Percentiles rank a stretch among this genome's conserved stretches.
Evolutionary conservation across 176 grass and related monocot genomes (phyloP).

Genomic region (Carex pumila): DNA sequence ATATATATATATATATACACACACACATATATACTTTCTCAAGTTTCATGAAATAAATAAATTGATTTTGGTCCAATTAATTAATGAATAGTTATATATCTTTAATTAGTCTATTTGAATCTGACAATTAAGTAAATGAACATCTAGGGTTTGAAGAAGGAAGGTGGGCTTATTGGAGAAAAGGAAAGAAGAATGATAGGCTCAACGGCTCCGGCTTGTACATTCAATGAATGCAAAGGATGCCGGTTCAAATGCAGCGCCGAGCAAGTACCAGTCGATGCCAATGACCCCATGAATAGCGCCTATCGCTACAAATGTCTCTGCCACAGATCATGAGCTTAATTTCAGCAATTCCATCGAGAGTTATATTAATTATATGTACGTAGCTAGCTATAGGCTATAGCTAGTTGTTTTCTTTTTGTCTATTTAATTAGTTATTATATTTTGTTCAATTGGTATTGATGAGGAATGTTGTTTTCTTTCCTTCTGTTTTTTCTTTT

Average conservation of each 20-base stretch:
- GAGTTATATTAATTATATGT: too few species aligned
- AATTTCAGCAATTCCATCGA: not conserved
- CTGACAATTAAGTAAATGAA: slow-evolving; percentile 18
- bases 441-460: slow-evolving; percentile 25
- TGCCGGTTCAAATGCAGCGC: slow-evolving; percentile 80
- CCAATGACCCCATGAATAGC: slow-evolving; percentile 86
- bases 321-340: slow-evolving; percentile 83
- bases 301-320: slow-evolving; percentile 94
- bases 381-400: too few species aligned
- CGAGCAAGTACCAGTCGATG: slow-evolving; percentile 84
- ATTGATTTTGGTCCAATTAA: not conserved
- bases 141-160: slow-evolving; percentile 32
- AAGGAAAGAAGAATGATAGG: slow-evolving; percentile 71
- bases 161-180: slow-evolving; percentile 9
- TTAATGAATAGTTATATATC: too few species aligned
- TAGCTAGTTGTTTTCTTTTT: not conserved
- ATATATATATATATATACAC: too few species aligned
- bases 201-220: slow-evolving; percentile 72
- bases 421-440: slow-evolving; percentile 16
- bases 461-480: slow-evolving; percentile 13
- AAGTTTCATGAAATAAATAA: not conserved
- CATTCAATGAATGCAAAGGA: slow-evolving; percentile 85
- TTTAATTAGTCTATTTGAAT: too few species aligned
- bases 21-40: not conserved
- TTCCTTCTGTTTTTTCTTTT: not conserved